These are phyloP conservation scores for Oryza officinalis DNA, from an alignment of 176 grass and related monocot species.

Conservation along the genomic window DNA sequence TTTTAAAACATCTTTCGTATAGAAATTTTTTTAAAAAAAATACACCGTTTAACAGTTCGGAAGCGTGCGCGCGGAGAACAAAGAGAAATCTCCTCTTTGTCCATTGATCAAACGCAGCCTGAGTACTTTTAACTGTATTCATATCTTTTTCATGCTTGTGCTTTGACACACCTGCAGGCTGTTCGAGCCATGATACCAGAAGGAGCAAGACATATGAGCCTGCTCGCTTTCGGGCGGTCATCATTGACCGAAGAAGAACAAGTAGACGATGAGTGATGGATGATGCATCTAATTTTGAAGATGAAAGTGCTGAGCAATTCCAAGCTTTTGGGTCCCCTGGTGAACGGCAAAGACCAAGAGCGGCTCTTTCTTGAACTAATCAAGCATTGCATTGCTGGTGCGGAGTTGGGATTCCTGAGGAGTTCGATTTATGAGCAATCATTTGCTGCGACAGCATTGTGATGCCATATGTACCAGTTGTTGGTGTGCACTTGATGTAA, in stretches of 20 bases:
- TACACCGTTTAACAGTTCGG: no score
- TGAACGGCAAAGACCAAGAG: not conserved
- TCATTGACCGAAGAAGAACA: constrained; percentile 58
- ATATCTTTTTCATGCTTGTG: not conserved
- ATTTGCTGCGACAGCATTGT: constrained; percentile 1
- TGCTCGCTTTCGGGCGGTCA: constrained; percentile 75
- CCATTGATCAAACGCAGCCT: no score
- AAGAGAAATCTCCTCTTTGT: no score
- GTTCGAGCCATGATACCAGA: constrained; percentile 86
- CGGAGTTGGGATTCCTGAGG: not conserved
- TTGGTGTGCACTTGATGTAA: not conserved
- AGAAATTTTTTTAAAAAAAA: no score
- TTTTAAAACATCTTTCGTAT: no score
- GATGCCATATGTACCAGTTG: constrained; percentile 3
- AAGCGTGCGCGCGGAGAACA: no score
- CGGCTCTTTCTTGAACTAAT: not conserved
- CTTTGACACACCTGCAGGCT: constrained; percentile 38
- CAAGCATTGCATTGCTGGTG: not conserved
- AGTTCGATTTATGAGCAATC: not conserved
- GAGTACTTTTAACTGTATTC: not conserved
- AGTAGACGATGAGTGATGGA: constrained; percentile 43
- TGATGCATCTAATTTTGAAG: not conserved
- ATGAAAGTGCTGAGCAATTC: not conserved
- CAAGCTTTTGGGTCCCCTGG: not conserved
- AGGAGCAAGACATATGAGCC: constrained; percentile 71